Conservation (phyloP, 441 rosid genomes). For the Croton laevigatus region DNA sequence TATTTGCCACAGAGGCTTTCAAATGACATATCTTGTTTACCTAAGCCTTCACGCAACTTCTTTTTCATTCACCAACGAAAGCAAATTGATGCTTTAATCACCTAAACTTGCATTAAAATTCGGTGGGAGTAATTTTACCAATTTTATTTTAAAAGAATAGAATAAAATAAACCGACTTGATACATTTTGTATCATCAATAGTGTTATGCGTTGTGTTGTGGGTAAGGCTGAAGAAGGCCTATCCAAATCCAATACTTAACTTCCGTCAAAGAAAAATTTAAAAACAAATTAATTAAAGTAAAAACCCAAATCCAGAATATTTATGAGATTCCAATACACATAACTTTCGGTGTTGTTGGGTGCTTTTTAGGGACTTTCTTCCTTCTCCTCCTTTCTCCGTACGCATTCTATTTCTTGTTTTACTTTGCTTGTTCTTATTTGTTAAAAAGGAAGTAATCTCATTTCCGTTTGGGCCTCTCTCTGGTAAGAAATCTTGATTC, state of each 20-base stretch:
- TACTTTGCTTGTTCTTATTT: neutral
- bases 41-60: neutral
- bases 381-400: neutral
- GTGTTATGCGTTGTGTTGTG: too few relatives aligned
- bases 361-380: neutral
- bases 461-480: neutral
- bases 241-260: too few relatives aligned
- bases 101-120: too few relatives aligned
- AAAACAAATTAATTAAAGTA: neutral
- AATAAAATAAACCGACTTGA: too few relatives aligned
- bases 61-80: neutral
- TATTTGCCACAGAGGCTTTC: neutral
- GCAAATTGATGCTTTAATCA: neutral
- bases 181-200: too few relatives aligned
- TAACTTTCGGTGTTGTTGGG: neutral
- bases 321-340: neutral
- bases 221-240: too few relatives aligned
- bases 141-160: too few relatives aligned
- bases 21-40: neutral
- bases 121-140: too few relatives aligned
- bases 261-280: neutral
- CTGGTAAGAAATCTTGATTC: constrained; percentile 4
- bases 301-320: neutral
- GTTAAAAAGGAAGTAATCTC: constrained; percentile 1
- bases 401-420: neutral